These are phyloP conservation scores for Ophiostoma ips DNA, from an alignment of 2,329 filamentous ascomycete genomes.

Conservation along the genomic window DNA sequence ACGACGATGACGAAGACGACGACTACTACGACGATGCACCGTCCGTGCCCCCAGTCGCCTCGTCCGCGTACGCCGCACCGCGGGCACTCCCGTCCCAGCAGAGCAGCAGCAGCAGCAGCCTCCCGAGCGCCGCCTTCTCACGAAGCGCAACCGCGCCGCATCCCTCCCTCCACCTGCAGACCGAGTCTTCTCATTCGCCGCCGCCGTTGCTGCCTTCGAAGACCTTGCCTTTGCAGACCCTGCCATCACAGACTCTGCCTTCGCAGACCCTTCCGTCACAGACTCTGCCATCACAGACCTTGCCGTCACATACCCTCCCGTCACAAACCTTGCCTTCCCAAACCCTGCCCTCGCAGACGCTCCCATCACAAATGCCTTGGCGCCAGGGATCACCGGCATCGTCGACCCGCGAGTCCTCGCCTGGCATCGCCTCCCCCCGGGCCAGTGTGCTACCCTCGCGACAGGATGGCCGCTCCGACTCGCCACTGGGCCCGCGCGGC, in stretches of 20 bases:
- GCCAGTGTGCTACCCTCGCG: conserved; percentile 19
- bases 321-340: not conserved
- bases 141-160: conserved; percentile 13
- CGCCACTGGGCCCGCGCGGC: conserved; percentile 24
- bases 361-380: conserved; percentile 1
- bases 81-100: conserved; percentile 1
- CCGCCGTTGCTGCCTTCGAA: not conserved
- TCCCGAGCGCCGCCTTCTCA: conserved; percentile 1
- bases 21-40: conserved; percentile 21
- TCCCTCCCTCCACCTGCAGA: conserved; percentile 15
- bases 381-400: conserved; percentile 8
- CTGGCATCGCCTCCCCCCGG: not conserved
- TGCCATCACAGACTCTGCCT: not conserved
- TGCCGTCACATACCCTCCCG: conserved; percentile 8
- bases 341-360: not conserved
- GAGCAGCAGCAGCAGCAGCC: no score
- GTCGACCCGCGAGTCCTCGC: conserved; percentile 9
- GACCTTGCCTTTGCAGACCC: conserved; percentile 2
- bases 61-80: conserved; percentile 8
- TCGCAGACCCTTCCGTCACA: not conserved
- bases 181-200: conserved; percentile 1
- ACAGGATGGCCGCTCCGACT: conserved; percentile 24
- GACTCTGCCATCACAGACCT: not conserved
- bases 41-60: not conserved
- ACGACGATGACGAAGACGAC: conserved; percentile 48